Base-by-base conservation (phyloP, 768 basidiomycete genomes). In the Kwoniella shandongensis region DNA sequence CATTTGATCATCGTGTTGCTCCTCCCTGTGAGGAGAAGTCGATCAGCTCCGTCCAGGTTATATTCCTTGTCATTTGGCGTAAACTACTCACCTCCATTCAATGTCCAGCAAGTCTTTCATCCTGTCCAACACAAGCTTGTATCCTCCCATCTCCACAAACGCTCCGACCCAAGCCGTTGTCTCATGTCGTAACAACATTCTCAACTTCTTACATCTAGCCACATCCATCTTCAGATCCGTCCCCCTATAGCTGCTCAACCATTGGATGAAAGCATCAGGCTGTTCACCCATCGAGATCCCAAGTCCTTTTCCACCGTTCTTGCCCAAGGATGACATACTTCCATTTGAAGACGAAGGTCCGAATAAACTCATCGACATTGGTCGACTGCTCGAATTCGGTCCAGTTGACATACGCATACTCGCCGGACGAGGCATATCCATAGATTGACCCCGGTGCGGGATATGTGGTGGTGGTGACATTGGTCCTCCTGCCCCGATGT, bases 1-100 rank as follows among this genome's bases (percentile, higher is more conserved):
- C 40, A 96, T 81, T 73, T 96, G 87, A 71, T 98, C 96, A 70
- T 96, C 96, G 63, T 96, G 94, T 70, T 98, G 94, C 72, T 99
- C 96, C 75, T 98, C 94, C 62, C 92, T 92, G 67, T n/a, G 62
- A 39, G 73, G 32, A 3, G 18, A 30, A 11, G 25, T 3, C 15
- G 20, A 45, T 27, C 5, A 22, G 20, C 20, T n/a, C 17, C 11
- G 22, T 29, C 57, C 22, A 18, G 47, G 30, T 30, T 20, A 20
- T 20, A 20, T 18, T 40, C 25, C 15, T 47, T 17, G 35, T 20
- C 3, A 35, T 47, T 0, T 51, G 17, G 29, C 20, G 12, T 51
- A 23, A 48, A 51, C 13, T 41, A 79, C 84, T 59, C 64, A 89
- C 90, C 94, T 86, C 96, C 96, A 99, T 77, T 99, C 96, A 32